Percentiles rank a stretch among this genome's conserved stretches.
Evolutionary conservation across 1,284 basidiomycete genomes (phyloP).

Genomic region (Malassezia brasiliensis): DNA sequence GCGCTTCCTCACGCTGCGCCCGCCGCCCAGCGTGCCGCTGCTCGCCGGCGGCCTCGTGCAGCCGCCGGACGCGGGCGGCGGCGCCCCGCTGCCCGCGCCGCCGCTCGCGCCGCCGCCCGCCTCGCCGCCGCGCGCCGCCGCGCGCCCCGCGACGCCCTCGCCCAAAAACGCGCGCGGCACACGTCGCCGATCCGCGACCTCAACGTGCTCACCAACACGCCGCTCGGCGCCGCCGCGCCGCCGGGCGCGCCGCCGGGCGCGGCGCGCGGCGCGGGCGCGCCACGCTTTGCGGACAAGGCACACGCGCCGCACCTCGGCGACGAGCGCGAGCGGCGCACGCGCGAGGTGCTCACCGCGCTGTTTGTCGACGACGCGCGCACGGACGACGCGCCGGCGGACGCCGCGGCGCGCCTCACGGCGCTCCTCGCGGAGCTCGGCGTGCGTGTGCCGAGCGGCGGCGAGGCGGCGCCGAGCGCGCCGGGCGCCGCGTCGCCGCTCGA

Average conservation of each 20-base stretch:
- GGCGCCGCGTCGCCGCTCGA: slow-evolving; percentile 44
- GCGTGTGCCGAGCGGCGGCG: neutral
- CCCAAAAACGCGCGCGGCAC: slow-evolving; percentile 4
- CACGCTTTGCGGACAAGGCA: slow-evolving; percentile 43
- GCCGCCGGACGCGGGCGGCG: neutral
- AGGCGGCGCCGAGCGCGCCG: neutral
- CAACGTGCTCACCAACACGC: slow-evolving; percentile 35
- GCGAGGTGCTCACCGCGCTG: slow-evolving; percentile 34
- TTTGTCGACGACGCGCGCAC: slow-evolving; percentile 37
- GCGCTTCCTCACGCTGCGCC: slow-evolving; percentile 35
- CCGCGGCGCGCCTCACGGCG: slow-evolving; percentile 55
- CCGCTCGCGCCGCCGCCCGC: slow-evolving; percentile 27
- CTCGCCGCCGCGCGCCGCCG: slow-evolving; percentile 19
- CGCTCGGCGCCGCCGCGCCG: slow-evolving; percentile 32
- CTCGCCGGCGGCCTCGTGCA: slow-evolving; percentile 26
- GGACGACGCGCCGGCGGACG: slow-evolving; percentile 47
- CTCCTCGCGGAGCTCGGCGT: slow-evolving; percentile 56
- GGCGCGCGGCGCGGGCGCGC: slow-evolving; percentile 23
- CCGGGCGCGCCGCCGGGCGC: slow-evolving; percentile 22
- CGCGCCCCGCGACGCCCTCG: slow-evolving; percentile 13
- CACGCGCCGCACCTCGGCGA: slow-evolving; percentile 34
- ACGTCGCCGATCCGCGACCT: slow-evolving; percentile 41
- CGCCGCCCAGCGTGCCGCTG: slow-evolving; percentile 23
- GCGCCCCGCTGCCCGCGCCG: slow-evolving; percentile 27
- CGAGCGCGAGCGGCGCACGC: slow-evolving; percentile 39